Conservation (phyloP, 1,139 yeast genomes). For the Geotrichum reessii region DNA sequence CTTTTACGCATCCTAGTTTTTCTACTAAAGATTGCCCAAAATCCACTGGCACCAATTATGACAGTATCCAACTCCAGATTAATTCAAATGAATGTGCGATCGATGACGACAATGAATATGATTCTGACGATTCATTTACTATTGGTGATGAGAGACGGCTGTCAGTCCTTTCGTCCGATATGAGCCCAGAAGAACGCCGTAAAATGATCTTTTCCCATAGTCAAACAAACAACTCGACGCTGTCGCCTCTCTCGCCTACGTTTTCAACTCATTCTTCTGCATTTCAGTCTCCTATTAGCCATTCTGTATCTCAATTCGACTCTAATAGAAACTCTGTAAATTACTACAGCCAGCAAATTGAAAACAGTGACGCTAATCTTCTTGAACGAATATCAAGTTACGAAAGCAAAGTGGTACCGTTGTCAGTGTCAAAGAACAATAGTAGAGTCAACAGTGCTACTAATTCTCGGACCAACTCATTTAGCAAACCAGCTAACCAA, state of each 20-base stretch:
- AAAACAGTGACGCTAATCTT: not conserved
- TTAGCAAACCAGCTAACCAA: not conserved
- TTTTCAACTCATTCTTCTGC: not conserved
- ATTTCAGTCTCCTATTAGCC: not conserved
- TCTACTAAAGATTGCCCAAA: not conserved
- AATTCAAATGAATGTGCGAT: not conserved
- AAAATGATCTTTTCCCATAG: not conserved
- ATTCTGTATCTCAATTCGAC: not conserved
- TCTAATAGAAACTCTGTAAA: not conserved
- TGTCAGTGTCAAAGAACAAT: conserved; percentile 2
- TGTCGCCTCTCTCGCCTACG: not conserved
- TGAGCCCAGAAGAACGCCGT: not conserved
- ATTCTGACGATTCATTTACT: conserved; percentile 18
- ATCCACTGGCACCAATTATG: not conserved
- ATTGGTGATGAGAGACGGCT: conserved; percentile 16
- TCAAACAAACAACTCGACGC: not conserved
- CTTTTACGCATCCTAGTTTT: not conserved
- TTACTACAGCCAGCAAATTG: not conserved
- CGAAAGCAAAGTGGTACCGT: conserved; percentile 2
- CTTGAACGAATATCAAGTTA: conserved; percentile 2
- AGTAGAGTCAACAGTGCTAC: not conserved
- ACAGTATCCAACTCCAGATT: conserved; percentile 1
- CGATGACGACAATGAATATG: conserved; percentile 7
- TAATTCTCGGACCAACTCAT: not conserved
- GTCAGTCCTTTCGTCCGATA: conserved; percentile 8